phyloP scores from a whole-genome alignment of 2,329 filamentous ascomycete species.

The Pseudodiploospora longispora region DNA sequence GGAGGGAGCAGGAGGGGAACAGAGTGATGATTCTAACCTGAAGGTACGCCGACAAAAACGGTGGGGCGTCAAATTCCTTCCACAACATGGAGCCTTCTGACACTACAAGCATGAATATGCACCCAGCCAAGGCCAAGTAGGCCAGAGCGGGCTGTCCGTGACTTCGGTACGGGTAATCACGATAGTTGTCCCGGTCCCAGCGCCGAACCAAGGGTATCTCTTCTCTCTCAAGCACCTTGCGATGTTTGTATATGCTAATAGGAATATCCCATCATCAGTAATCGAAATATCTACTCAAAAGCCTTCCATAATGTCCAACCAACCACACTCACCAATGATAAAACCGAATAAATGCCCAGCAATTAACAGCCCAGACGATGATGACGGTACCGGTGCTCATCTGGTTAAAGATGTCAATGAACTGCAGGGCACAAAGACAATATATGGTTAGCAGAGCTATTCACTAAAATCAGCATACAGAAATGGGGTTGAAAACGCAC shows the following conservation, averaged over 20 bases:
- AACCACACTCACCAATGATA: slow-evolving; percentile 24
- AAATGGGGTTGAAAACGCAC: background rate
- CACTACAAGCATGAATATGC: slow-evolving; percentile 26
- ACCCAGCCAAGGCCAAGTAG: slow-evolving; percentile 26
- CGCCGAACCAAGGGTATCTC: slow-evolving; percentile 19
- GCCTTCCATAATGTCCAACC: background rate
- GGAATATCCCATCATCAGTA: background rate
- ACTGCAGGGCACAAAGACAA: slow-evolving; percentile 14
- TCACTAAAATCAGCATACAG: background rate
- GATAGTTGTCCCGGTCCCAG: slow-evolving; percentile 13
- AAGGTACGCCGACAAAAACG: slow-evolving; percentile 31
- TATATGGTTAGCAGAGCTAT: slow-evolving; percentile 1
- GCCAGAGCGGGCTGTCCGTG: slow-evolving; percentile 29
- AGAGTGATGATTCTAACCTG: slow-evolving; percentile 19
- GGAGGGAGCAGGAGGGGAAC: too few species aligned
- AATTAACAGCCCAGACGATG: slow-evolving; percentile 34
- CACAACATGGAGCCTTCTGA: slow-evolving; percentile 27
- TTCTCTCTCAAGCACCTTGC: slow-evolving; percentile 12
- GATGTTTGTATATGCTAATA: slow-evolving; percentile 16
- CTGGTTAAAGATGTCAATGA: slow-evolving; percentile 29
- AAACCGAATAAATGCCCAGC: slow-evolving; percentile 30
- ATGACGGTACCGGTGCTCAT: slow-evolving; percentile 28
- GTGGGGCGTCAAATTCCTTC: slow-evolving; percentile 23
- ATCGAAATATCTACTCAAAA: background rate
- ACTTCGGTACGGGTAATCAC: slow-evolving; percentile 31